phyloP scores from a whole-genome alignment of 2,329 filamentous ascomycete species.

The Ophiostoma sp. region DNA sequence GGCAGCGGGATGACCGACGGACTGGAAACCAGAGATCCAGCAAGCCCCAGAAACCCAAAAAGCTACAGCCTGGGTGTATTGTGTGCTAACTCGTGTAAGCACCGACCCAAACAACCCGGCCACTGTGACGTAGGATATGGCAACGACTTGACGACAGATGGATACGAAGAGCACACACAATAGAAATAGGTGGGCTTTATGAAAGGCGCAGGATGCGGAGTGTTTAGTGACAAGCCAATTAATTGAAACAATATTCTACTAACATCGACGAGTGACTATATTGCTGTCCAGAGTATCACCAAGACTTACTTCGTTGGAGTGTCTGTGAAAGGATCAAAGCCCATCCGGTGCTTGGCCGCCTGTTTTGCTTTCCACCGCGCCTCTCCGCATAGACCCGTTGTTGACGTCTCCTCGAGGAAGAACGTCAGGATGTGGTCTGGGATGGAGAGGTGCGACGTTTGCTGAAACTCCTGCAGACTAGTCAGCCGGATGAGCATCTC shows the following conservation, averaged over 20 bases:
- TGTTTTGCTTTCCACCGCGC: constrained; percentile 41
- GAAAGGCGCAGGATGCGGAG: background rate
- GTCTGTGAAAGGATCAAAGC: constrained; percentile 54
- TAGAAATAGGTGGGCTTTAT: background rate
- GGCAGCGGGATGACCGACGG: no score
- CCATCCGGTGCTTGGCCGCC: constrained; percentile 46
- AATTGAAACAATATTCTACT: background rate
- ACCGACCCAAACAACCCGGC: constrained; percentile 27
- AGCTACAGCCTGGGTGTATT: background rate
- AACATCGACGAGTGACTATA: background rate
- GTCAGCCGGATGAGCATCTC: constrained; percentile 84
- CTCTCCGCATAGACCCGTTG: constrained; percentile 45
- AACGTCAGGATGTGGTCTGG: constrained; percentile 85
- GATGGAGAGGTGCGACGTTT: constrained; percentile 81
- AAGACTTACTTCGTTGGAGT: constrained; percentile 30
- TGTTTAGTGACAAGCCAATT: background rate
- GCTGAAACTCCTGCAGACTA: constrained; percentile 86
- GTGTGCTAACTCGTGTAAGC: constrained; percentile 20
- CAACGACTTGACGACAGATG: background rate
- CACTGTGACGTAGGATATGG: constrained; percentile 16
- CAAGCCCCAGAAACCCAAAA: no score
- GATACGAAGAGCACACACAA: background rate
- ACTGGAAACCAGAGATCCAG: background rate
- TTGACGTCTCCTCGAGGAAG: constrained; percentile 63
- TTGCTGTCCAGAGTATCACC: background rate